Evolutionary conservation across 208 protist genomes (phyloP).

Genomic region (Trichomonas vaginalis): DNA sequence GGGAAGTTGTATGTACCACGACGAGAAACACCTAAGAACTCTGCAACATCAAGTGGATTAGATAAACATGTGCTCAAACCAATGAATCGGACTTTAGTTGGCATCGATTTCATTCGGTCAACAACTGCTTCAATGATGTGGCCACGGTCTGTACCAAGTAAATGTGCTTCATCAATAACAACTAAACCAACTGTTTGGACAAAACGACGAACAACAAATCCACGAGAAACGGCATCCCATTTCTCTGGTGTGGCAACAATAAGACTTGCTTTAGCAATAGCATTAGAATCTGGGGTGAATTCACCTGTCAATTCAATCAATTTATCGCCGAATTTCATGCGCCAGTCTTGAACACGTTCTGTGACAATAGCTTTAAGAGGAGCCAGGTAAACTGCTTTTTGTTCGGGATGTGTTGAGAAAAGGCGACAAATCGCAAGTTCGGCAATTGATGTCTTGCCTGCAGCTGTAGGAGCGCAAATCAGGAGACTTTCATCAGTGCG

Average conservation of each 20-base stretch:
- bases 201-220: constrained; percentile 66
- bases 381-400: constrained; percentile 82
- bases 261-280: constrained; percentile 61
- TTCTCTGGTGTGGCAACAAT: constrained; percentile 97
- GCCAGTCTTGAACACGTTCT: constrained; percentile 93
- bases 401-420: constrained; percentile 56
- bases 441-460: constrained; percentile 91
- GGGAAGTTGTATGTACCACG: constrained; percentile 49
- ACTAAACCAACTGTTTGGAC: constrained; percentile 71
- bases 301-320: constrained; percentile 92
- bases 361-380: constrained; percentile 96
- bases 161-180: constrained; percentile 94
- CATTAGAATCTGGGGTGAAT: constrained; percentile 14
- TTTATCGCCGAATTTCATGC: constrained; percentile 53
- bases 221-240: constrained; percentile 95
- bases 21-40: constrained; percentile 85
- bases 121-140: constrained; percentile 93
- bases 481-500: constrained; percentile 92
- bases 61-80: constrained; percentile 93
- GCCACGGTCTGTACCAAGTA: constrained; percentile 91
- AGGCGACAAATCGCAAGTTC: constrained; percentile 92
- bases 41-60: constrained; percentile 87
- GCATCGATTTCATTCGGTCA: constrained; percentile 90
- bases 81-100: constrained; percentile 73
- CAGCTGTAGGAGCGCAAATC: constrained; percentile 79